Evolutionary conservation across 345 rosid genomes (phyloP).

Genomic region (Acer yangbiense): DNA sequence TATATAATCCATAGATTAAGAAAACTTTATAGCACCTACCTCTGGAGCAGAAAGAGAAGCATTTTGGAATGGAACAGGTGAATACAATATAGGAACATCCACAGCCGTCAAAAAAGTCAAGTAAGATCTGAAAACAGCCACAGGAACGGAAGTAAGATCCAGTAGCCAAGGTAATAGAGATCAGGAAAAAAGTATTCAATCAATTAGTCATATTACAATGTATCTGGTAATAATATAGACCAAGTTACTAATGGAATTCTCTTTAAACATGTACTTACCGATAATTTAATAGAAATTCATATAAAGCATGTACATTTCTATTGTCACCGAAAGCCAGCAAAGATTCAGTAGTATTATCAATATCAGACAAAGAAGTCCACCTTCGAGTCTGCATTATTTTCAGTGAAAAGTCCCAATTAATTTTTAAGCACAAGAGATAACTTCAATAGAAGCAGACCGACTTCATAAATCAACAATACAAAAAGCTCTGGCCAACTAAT

Average conservation of each 20-base stretch:
- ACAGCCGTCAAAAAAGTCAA: constrained; percentile 59
- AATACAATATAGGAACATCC: constrained; percentile 83
- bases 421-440: constrained; percentile 9
- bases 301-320: constrained; percentile 69
- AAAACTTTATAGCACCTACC: constrained; percentile 46
- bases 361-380: constrained; percentile 49
- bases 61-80: constrained; percentile 78
- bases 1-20: background rate
- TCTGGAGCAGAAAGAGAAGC: constrained; percentile 86
- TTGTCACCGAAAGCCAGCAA: constrained; percentile 73
- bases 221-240: constrained; percentile 2
- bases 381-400: constrained; percentile 64
- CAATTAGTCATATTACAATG: background rate
- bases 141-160: constrained; percentile 23
- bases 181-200: constrained; percentile 9
- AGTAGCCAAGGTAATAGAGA: background rate
- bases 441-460: background rate
- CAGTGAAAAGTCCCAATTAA: constrained; percentile 23
- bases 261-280: constrained; percentile 43
- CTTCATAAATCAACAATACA: background rate
- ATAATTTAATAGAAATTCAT: constrained; percentile 84
- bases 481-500: background rate
- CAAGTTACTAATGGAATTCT: background rate
- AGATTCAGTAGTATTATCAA: constrained; percentile 87
- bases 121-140: constrained; percentile 57